phyloP scores from a whole-genome alignment of 2,329 filamentous ascomycete genomes.

The Xylaria sp. region DNA sequence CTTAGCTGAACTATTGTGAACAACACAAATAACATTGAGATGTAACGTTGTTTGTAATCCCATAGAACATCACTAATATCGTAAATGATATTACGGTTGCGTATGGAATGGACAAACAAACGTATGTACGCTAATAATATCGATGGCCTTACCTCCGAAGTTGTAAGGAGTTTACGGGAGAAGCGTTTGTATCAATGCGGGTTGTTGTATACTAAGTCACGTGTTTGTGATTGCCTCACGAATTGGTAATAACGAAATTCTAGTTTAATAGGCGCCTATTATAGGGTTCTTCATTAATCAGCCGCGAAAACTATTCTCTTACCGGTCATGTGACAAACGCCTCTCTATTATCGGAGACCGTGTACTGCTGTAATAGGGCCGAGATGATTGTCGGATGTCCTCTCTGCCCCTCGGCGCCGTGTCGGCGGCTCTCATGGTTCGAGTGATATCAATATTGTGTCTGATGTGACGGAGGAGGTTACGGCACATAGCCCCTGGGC shows the following conservation, averaged over 20 bases:
- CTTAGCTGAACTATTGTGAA: neutral
- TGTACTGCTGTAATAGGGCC: neutral
- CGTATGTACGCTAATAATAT: neutral
- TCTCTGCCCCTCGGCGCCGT: slow-evolving; percentile 21
- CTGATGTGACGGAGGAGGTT: slow-evolving; percentile 20
- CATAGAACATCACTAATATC: neutral
- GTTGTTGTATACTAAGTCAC: neutral
- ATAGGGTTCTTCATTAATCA: neutral
- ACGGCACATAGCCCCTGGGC: neutral
- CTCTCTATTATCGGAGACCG: neutral
- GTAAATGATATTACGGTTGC: neutral
- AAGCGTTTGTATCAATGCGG: neutral
- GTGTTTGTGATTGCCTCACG: neutral
- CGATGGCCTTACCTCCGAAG: neutral
- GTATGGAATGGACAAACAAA: neutral
- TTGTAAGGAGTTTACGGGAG: neutral
- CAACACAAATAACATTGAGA: neutral
- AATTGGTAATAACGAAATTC: neutral
- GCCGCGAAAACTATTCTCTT: neutral
- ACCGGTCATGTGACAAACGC: neutral
- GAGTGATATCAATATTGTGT: slow-evolving; percentile 8
- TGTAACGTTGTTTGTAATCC: neutral
- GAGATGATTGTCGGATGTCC: neutral
- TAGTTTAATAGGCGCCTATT: neutral
- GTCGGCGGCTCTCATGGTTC: slow-evolving; percentile 22